Percentiles rank a stretch among this genome's conserved stretches.
Conservation (phyloP, 2,329 filamentous ascomycete species). For the Teratosphaeria nubilosa region DNA sequence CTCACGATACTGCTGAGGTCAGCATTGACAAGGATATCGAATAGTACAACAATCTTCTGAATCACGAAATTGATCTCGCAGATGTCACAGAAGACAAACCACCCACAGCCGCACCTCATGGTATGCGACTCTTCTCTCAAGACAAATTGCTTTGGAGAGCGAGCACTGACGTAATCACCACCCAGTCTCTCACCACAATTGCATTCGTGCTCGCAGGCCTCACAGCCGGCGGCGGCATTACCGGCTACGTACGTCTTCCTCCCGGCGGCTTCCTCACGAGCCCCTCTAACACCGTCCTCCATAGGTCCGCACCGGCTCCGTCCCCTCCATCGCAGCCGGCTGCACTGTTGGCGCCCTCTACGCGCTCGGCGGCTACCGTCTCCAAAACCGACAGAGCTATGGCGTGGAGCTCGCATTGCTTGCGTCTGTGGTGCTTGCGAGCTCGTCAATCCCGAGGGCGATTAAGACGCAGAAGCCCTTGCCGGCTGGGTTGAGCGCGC, state of each 20-base stretch:
- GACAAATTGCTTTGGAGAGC: background rate
- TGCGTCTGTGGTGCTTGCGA: constrained; percentile 74
- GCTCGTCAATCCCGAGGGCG: constrained; percentile 75
- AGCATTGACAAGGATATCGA: background rate
- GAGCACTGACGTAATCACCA: background rate
- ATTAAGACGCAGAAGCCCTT: constrained; percentile 77
- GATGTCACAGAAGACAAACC: background rate
- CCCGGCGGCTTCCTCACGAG: background rate
- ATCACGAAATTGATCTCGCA: background rate
- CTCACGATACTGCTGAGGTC: background rate
- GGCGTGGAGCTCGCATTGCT: constrained; percentile 83
- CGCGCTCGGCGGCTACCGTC: constrained; percentile 68
- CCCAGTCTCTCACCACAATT: constrained; percentile 30
- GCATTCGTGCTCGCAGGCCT: constrained; percentile 71
- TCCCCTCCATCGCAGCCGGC: constrained; percentile 80
- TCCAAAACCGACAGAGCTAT: constrained; percentile 64
- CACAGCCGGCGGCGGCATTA: constrained; percentile 77
- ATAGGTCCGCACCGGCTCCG: constrained; percentile 64
- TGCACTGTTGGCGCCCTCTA: constrained; percentile 71
- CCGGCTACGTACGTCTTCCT: constrained; percentile 51
- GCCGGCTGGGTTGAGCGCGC: constrained; percentile 64
- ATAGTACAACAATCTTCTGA: background rate
- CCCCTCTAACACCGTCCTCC: background rate
- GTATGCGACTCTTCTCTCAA: background rate
- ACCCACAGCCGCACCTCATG: background rate